Evolutionary conservation across 2,329 filamentous ascomycete species (phyloP).

Genomic region (Ophiognomonia clavigignenti-juglandacearum): DNA sequence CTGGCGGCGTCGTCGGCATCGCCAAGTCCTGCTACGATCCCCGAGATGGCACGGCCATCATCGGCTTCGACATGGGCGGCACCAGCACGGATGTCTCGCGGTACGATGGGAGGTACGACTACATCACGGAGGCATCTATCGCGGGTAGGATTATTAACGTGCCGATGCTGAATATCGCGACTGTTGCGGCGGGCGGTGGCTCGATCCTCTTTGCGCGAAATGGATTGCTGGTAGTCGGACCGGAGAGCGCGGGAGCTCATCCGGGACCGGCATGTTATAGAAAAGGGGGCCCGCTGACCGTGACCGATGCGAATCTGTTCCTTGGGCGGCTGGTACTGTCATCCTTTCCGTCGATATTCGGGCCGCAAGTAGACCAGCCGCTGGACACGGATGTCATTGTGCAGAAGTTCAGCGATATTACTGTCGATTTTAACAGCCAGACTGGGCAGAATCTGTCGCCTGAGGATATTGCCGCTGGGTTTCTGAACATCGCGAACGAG

Average conservation of each 20-base stretch:
- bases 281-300: conserved; percentile 65
- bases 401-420: conserved; percentile 36
- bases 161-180: conserved; percentile 71
- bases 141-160: conserved; percentile 67
- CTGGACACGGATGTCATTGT: conserved; percentile 36
- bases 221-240: conserved; percentile 66
- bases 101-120: conserved; percentile 64
- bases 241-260: conserved; percentile 66
- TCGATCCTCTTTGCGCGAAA: conserved; percentile 61
- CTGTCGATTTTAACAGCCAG: conserved; percentile 34
- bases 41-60: conserved; percentile 60
- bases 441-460: conserved; percentile 25
- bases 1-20: conserved; percentile 68
- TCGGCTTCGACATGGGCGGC: conserved; percentile 44
- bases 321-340: conserved; percentile 55
- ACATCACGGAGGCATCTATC: conserved; percentile 68
- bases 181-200: conserved; percentile 52
- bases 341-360: conserved; percentile 70
- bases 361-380: conserved; percentile 57
- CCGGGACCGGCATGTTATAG: conserved; percentile 69
- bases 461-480: conserved; percentile 57
- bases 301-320: conserved; percentile 61
- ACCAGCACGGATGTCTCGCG: conserved; percentile 69
- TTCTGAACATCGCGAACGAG: conserved; percentile 71
- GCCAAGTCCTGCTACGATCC: conserved; percentile 64